Conservation (phyloP, 805 yeast species). For the Yamadazyma laniorum region DNA sequence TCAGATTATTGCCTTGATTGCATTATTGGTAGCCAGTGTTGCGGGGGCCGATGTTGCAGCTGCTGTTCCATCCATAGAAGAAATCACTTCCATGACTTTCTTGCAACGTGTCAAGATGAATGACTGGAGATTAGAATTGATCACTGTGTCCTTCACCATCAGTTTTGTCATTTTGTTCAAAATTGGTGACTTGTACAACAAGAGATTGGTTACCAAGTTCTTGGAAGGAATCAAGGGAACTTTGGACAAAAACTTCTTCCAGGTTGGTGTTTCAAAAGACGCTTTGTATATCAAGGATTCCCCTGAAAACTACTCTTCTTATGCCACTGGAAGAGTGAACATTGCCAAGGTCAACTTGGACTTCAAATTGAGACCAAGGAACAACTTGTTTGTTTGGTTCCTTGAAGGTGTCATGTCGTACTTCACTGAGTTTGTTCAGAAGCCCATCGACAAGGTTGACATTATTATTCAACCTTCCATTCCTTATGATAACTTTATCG, state of each 20-base stretch:
- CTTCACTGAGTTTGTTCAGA: slow-evolving; percentile 52
- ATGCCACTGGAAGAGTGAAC: slow-evolving; percentile 87
- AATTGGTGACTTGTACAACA: slow-evolving; percentile 61
- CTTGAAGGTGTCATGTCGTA: slow-evolving; percentile 62
- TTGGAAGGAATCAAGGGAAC: slow-evolving; percentile 49
- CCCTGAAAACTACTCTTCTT: slow-evolving; percentile 61
- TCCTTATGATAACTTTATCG: slow-evolving; percentile 66
- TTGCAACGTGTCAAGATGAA: slow-evolving; percentile 55
- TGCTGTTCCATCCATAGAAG: slow-evolving; percentile 42
- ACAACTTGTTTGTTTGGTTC: slow-evolving; percentile 66
- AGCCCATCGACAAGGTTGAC: slow-evolving; percentile 59
- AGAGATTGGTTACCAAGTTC: slow-evolving; percentile 51
- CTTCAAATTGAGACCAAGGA: slow-evolving; percentile 72
- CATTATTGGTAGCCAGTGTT: slow-evolving; percentile 6
- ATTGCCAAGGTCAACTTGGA: slow-evolving; percentile 61
- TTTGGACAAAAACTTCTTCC: slow-evolving; percentile 68
- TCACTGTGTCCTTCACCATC: slow-evolving; percentile 51
- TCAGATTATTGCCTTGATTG: slow-evolving; percentile 6
- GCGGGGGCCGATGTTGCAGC: no score
- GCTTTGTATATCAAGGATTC: slow-evolving; percentile 59
- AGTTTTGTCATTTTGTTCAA: slow-evolving; percentile 50
- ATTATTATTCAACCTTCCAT: slow-evolving; percentile 58
- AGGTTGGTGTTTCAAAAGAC: slow-evolving; percentile 60
- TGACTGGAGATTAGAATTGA: slow-evolving; percentile 76
- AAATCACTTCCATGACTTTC: slow-evolving; percentile 58